Conservation (phyloP, 2,329 filamentous ascomycete species). For the Cordyceps fumosorosea region DNA sequence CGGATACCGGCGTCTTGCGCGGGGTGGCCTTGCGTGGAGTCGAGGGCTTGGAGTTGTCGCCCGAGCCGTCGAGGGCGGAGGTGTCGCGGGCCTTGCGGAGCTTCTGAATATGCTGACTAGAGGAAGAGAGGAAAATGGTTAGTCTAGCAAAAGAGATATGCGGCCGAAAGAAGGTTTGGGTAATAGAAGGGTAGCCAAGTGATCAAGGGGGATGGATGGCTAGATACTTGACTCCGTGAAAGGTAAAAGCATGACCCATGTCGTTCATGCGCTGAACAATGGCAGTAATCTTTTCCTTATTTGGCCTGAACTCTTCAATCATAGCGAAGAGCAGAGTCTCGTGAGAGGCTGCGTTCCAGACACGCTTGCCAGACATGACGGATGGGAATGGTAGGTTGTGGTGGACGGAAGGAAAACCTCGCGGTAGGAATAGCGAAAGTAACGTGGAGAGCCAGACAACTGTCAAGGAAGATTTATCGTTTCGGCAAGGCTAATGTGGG, state of each 20-base stretch:
- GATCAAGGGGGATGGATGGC: not conserved
- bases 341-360: conserved; percentile 32
- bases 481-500: not conserved
- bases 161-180: not conserved
- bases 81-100: conserved; percentile 32
- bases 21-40: conserved; percentile 23
- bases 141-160: not conserved
- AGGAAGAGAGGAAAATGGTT: conserved; percentile 3
- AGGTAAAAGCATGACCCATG: conserved; percentile 33
- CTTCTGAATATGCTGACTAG: conserved; percentile 42
- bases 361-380: conserved; percentile 20
- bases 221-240: conserved; percentile 34
- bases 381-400: not conserved
- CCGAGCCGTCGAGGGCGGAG: conserved; percentile 18
- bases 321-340: conserved; percentile 32
- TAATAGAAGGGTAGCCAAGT: not conserved
- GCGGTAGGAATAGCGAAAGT: conserved; percentile 3
- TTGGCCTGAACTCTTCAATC: conserved; percentile 30
- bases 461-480: not conserved
- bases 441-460: not conserved
- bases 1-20: conserved; percentile 24
- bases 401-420: not conserved
- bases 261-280: conserved; percentile 26
- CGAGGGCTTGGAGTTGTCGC: conserved; percentile 14
- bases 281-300: conserved; percentile 24